Evolutionary conservation across 2,329 filamentous ascomycete genomes (phyloP).

Genomic region (Trichoderma guizhouense): DNA sequence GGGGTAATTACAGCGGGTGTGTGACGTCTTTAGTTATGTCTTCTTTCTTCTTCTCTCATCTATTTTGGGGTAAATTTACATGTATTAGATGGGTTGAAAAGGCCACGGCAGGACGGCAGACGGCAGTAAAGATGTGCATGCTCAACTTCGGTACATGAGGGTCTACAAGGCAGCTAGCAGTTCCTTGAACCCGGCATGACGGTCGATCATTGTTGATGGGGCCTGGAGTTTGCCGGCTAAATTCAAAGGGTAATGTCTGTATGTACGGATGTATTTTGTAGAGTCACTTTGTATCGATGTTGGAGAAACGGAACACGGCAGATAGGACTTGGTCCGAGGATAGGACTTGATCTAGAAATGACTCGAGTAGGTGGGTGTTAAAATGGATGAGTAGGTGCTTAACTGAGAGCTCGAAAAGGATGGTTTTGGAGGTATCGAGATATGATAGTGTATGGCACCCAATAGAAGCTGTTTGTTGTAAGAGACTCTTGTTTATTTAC

Average conservation of each 20-base stretch:
- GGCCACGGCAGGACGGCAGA: not conserved
- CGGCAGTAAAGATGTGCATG: not conserved
- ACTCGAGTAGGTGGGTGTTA: not conserved
- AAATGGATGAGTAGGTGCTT: not conserved
- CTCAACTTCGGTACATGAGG: not conserved
- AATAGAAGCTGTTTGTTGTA: not conserved
- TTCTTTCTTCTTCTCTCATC: not conserved
- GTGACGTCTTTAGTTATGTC: not conserved
- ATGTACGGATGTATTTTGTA: not conserved
- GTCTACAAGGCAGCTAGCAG: not conserved
- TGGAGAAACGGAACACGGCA: not conserved
- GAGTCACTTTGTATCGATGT: not conserved
- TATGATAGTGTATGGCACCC: not conserved
- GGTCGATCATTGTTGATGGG: constrained; percentile 1
- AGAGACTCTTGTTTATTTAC: not conserved
- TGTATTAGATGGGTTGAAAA: not conserved
- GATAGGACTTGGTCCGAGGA: not conserved
- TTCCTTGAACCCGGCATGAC: not conserved
- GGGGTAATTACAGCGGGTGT: not conserved
- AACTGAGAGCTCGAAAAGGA: not conserved
- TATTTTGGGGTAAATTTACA: not conserved
- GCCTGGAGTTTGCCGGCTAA: constrained; percentile 3
- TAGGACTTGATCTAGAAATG: not conserved
- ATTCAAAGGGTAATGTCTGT: constrained; percentile 8
- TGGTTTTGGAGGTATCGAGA: not conserved